A percentile compares a stretch with the other conserved stretches of the same genome.
phyloP scores from a whole-genome alignment of 768 basidiomycete genomes.

The Leccinellum luteum region DNA sequence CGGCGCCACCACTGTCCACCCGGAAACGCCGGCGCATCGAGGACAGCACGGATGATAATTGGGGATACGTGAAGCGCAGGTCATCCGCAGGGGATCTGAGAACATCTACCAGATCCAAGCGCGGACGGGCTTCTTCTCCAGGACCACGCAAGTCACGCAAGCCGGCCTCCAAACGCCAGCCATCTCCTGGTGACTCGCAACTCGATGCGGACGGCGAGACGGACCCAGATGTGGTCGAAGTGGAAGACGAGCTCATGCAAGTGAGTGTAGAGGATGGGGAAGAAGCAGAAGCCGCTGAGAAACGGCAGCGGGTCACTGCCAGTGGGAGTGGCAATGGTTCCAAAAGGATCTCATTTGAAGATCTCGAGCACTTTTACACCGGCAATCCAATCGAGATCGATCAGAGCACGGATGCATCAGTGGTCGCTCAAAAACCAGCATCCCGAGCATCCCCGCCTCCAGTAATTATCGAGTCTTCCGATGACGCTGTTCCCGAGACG shows the following conservation, averaged over 20 bases:
- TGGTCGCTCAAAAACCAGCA: neutral
- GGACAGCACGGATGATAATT: slow-evolving; percentile 4
- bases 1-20: slow-evolving; percentile 15
- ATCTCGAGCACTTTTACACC: slow-evolving; percentile 30
- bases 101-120: slow-evolving; percentile 11
- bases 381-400: slow-evolving; percentile 32
- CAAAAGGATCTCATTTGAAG: slow-evolving; percentile 23
- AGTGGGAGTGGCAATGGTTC: slow-evolving; percentile 1
- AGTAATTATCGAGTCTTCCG: neutral
- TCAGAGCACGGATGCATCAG: slow-evolving; percentile 19
- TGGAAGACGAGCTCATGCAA: slow-evolving; percentile 34
- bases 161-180: slow-evolving; percentile 11
- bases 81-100: slow-evolving; percentile 10
- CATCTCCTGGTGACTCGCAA: slow-evolving; percentile 29
- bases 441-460: neutral
- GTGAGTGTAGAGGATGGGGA: slow-evolving; percentile 21
- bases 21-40: slow-evolving; percentile 28
- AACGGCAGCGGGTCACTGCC: neutral
- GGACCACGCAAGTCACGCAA: slow-evolving; percentile 23
- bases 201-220: slow-evolving; percentile 33
- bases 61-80: slow-evolving; percentile 6
- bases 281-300: slow-evolving; percentile 4
- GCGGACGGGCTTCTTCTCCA: slow-evolving; percentile 31
- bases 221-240: slow-evolving; percentile 37
- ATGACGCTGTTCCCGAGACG: neutral